Evolutionary conservation across 768 basidiomycete species (phyloP).

Genomic region (Austroboletus festivus): DNA sequence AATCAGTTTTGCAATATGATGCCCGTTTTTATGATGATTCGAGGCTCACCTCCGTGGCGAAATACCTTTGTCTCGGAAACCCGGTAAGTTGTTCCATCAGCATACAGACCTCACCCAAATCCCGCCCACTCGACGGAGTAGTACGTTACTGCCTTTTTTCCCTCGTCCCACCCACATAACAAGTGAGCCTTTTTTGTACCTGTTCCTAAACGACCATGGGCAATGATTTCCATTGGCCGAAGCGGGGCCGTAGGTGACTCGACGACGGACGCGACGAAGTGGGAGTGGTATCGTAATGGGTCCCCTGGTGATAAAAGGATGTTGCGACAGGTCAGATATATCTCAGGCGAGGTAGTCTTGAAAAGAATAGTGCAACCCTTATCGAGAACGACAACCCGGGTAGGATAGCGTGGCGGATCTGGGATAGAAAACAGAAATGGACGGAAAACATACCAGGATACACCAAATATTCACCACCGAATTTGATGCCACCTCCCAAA

Average conservation of each 20-base stretch:
- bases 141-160: conserved; percentile 61
- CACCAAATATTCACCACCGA: conserved; percentile 94
- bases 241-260: conserved; percentile 58
- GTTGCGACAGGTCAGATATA: conserved; percentile 3
- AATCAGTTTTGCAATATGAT: conserved; percentile 9
- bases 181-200: conserved; percentile 97
- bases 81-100: background rate
- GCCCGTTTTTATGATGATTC: background rate
- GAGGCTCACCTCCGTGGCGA: no score
- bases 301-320: conserved; percentile 56
- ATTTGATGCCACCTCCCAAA: conserved; percentile 88
- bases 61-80: no score
- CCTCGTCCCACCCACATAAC: conserved; percentile 84
- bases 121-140: conserved; percentile 89
- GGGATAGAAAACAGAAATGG: background rate
- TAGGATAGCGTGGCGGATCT: background rate
- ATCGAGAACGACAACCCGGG: background rate
- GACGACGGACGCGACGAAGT: conserved; percentile 85
- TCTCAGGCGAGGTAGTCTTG: background rate
- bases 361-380: conserved; percentile 1
- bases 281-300: conserved; percentile 93
- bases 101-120: conserved; percentile 51
- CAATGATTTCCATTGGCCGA: conserved; percentile 90
- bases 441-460: conserved; percentile 73
- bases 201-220: conserved; percentile 92